These are phyloP conservation scores for Hypoxylon sp. DNA, from an alignment of 2,329 filamentous ascomycete species.

Conservation along the genomic window DNA sequence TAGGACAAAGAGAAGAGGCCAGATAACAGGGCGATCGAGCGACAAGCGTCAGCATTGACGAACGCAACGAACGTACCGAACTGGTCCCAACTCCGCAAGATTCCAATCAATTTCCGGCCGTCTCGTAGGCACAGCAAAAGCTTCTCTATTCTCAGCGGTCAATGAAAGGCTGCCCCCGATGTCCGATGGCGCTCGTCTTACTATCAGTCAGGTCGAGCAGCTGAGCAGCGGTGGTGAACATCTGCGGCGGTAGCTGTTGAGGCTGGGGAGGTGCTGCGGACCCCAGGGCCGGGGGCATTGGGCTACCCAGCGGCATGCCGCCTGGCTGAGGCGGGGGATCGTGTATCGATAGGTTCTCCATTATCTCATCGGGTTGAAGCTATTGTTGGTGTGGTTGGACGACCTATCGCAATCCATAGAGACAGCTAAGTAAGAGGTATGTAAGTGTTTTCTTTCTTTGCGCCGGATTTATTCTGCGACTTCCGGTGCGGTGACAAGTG, in stretches of 20 bases:
- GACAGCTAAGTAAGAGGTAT: conserved; percentile 1
- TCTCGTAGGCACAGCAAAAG: conserved; percentile 91
- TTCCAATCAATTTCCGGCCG: conserved; percentile 91
- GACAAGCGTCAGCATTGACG: not conserved
- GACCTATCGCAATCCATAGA: conserved; percentile 44
- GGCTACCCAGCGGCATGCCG: conserved; percentile 53
- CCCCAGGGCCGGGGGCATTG: conserved; percentile 49
- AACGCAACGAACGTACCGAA: conserved; percentile 80
- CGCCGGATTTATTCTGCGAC: conserved; percentile 1
- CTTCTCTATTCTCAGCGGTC: conserved; percentile 75
- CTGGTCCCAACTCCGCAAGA: conserved; percentile 96
- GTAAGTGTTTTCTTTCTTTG: not conserved
- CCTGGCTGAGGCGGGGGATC: conserved; percentile 60
- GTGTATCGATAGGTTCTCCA: conserved; percentile 67
- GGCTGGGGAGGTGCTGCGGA: conserved; percentile 57
- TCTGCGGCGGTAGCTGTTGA: conserved; percentile 85
- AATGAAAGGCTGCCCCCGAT: conserved; percentile 34
- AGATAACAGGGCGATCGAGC: not conserved
- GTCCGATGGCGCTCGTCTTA: conserved; percentile 61
- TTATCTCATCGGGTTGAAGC: conserved; percentile 52
- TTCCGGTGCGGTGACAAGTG: not conserved
- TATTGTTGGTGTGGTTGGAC: conserved; percentile 13
- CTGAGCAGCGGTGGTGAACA: conserved; percentile 98
- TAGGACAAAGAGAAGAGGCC: conserved; percentile 3
- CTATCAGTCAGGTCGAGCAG: conserved; percentile 96